phyloP scores from a whole-genome alignment of 2,329 filamentous ascomycete genomes.

The Penicillium sp. region DNA sequence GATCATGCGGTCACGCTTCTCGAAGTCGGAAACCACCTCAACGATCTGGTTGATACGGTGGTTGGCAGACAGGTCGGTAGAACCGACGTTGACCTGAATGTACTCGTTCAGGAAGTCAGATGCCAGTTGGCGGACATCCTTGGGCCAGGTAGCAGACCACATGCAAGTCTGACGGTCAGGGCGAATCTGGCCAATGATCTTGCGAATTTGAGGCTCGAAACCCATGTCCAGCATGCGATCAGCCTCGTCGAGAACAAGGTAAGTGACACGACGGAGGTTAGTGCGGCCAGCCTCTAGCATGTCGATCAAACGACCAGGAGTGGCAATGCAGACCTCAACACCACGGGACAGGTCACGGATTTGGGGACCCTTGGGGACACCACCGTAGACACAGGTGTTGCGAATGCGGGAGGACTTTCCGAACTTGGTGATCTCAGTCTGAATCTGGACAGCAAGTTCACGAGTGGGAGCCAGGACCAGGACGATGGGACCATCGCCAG shows the following conservation, averaged over 20 bases:
- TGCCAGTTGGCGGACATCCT: constrained; percentile 92
- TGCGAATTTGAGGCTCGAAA: constrained; percentile 99
- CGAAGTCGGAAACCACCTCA: constrained; percentile 91
- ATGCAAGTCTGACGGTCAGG: constrained; percentile 98
- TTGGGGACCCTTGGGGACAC: constrained; percentile 96
- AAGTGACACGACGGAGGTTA: constrained; percentile 95
- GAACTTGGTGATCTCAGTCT: constrained; percentile 98
- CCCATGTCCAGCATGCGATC: constrained; percentile 99
- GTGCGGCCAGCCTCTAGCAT: constrained; percentile 98
- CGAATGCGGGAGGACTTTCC: constrained; percentile 96
- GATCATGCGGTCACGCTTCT: constrained; percentile 97
- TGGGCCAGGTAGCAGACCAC: constrained; percentile 99
- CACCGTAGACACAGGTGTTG: constrained; percentile 98
- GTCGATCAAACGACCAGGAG: constrained; percentile 94
- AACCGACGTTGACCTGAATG: constrained; percentile 98
- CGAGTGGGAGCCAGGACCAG: constrained; percentile 93
- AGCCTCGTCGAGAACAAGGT: constrained; percentile 96
- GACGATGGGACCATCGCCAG: constrained; percentile 94
- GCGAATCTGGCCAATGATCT: constrained; percentile 96
- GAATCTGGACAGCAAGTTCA: constrained; percentile 97
- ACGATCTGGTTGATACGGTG: constrained; percentile 97
- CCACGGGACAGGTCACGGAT: constrained; percentile 92
- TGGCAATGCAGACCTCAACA: constrained; percentile 98
- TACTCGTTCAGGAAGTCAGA: constrained; percentile 90
- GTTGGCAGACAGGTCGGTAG: constrained; percentile 93